Conservation (phyloP, 2,329 filamentous ascomycete species). For the Orbilia brochopaga region DNA sequence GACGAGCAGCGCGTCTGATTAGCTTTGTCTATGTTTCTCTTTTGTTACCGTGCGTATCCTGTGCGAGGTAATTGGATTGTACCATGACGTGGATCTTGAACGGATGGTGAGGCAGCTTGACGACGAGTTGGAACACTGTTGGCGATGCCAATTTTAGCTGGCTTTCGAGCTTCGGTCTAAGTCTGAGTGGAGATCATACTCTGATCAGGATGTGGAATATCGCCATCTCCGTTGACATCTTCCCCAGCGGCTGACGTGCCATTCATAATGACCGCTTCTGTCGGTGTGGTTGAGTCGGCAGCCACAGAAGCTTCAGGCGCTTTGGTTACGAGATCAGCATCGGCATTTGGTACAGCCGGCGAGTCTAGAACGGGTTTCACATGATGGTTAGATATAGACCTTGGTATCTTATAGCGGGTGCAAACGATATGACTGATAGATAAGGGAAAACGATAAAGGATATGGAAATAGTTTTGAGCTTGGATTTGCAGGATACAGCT, state of each 20-base stretch:
- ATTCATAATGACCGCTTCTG: slow-evolving; percentile 4
- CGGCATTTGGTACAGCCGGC: slow-evolving; percentile 7
- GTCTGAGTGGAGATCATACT: slow-evolving; percentile 10
- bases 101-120: slow-evolving; percentile 80
- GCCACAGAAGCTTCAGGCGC: slow-evolving; percentile 2
- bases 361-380: slow-evolving; percentile 10
- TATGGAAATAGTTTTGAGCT: background rate
- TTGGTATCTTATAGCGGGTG: background rate
- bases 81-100: slow-evolving; percentile 86
- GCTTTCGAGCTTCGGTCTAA: background rate
- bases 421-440: background rate
- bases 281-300: background rate
- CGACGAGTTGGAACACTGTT: slow-evolving; percentile 71
- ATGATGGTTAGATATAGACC: slow-evolving; percentile 15
- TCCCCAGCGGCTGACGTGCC: background rate
- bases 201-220: slow-evolving; percentile 38
- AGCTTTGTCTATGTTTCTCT: slow-evolving; percentile 53
- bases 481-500: too few relatives aligned
- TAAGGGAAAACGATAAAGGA: background rate
- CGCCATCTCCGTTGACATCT: slow-evolving; percentile 19
- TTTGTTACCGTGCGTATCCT: background rate
- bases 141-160: background rate
- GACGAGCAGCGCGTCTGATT: slow-evolving; percentile 37
- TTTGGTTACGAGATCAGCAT: slow-evolving; percentile 1
- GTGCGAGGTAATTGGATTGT: slow-evolving; percentile 56